Conservation (phyloP, 345 rosid species). For the Brassica nigra region DNA sequence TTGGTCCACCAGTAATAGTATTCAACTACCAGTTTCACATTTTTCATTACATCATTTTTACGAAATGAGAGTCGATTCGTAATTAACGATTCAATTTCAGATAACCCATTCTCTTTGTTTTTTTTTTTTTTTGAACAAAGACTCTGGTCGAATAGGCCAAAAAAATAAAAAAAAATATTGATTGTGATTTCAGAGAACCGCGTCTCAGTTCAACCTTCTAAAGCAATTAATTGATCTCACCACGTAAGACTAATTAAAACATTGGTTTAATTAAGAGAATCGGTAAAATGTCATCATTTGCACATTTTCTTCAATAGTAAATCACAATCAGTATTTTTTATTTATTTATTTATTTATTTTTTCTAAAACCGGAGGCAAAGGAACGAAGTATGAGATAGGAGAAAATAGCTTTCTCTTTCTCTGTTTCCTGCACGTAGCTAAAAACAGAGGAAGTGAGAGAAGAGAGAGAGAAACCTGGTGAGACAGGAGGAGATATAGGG, state of each 20-base stretch:
- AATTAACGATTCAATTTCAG: neutral
- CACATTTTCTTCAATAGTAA: neutral
- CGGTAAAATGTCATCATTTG: neutral
- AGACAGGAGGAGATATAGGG: conserved; percentile 35
- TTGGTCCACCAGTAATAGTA: conserved; percentile 12
- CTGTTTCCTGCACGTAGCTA: conserved; percentile 11
- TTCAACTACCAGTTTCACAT: conserved; percentile 13
- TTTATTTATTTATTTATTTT: neutral
- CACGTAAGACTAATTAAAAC: neutral
- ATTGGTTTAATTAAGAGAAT: neutral
- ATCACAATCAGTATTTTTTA: neutral
- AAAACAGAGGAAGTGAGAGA: conserved; percentile 26
- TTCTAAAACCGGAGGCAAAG: neutral
- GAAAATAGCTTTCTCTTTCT: conserved; percentile 1
- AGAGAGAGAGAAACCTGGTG: conserved; percentile 12
- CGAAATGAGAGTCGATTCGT: neutral
- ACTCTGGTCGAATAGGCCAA: no score
- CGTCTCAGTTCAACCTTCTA: neutral
- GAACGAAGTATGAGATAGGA: neutral
- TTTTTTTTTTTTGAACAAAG: neutral
- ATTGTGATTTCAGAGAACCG: no score
- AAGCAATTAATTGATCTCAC: neutral
- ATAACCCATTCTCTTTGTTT: neutral
- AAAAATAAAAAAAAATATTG: no score
- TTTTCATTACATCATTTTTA: neutral